Conservation (phyloP, 352 stramenopile species). For the Globisporangium perplexum region DNA sequence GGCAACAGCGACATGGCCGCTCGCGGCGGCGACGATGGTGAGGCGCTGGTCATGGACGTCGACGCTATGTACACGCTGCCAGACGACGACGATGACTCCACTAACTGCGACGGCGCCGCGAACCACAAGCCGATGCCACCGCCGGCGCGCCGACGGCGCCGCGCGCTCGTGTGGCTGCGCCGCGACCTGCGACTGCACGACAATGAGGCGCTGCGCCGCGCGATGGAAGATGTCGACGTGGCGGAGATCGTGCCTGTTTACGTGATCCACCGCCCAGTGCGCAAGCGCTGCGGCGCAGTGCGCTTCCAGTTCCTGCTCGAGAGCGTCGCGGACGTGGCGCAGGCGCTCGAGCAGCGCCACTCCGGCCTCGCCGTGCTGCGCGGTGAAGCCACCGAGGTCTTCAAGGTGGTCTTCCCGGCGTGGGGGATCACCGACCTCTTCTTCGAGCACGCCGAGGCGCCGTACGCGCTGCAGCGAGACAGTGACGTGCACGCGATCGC, state of each 20-base stretch:
- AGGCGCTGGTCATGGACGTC: conserved; percentile 5
- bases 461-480: conserved; percentile 41
- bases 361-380: conserved; percentile 47
- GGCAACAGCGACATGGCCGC: neutral
- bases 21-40: neutral
- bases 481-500: conserved; percentile 34
- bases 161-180: conserved; percentile 88
- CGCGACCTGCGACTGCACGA: conserved; percentile 95
- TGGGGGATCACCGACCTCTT: conserved; percentile 69
- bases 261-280: conserved; percentile 75
- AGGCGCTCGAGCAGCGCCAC: conserved; percentile 21
- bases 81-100: neutral
- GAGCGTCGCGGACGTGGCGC: conserved; percentile 73
- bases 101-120: neutral
- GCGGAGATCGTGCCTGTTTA: conserved; percentile 73
- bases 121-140: neutral
- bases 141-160: conserved; percentile 6
- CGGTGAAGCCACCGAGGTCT: conserved; percentile 53
- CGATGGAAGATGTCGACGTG: conserved; percentile 24
- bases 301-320: conserved; percentile 93
- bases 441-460: conserved; percentile 55
- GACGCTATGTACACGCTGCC: conserved; percentile 4
- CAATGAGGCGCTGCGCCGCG: conserved; percentile 88
- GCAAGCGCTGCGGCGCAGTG: conserved; percentile 55
- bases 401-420: conserved; percentile 38